phyloP scores from a whole-genome alignment of 176 grass and related monocot species.

The Alopecurus myosuroides region DNA sequence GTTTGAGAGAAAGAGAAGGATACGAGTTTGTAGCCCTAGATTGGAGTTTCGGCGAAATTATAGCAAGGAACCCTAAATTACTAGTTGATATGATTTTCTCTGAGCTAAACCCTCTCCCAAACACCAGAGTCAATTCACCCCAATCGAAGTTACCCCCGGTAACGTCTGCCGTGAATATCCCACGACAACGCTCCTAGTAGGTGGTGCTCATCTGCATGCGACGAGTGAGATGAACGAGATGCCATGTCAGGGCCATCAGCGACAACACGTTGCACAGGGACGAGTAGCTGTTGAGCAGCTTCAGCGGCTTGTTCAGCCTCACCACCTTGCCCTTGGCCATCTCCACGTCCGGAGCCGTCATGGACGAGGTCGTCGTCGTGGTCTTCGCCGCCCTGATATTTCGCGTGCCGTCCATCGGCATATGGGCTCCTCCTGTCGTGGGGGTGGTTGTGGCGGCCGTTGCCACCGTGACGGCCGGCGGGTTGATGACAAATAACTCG shows the following conservation, averaged over 20 bases:
- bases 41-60: too few species aligned
- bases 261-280: slow-evolving; percentile 66
- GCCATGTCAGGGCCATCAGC: slow-evolving; percentile 79
- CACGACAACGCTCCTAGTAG: too few species aligned
- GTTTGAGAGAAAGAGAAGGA: too few species aligned
- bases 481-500: neutral
- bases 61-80: too few species aligned
- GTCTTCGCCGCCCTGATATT: neutral
- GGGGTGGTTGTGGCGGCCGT: neutral
- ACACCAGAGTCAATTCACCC: too few species aligned
- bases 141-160: too few species aligned
- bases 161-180: too few species aligned
- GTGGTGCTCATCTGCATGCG: slow-evolving; percentile 17
- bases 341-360: slow-evolving; percentile 26
- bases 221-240: slow-evolving; percentile 69
- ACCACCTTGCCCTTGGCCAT: slow-evolving; percentile 31
- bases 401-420: neutral
- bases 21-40: too few species aligned
- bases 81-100: too few species aligned
- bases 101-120: too few species aligned
- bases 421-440: neutral
- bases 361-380: neutral
- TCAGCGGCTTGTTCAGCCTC: slow-evolving; percentile 46
- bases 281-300: slow-evolving; percentile 71
- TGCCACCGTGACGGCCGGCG: neutral